These are phyloP conservation scores for Metschnikowia hibisci DNA, from an alignment of 805 yeast species.

Conservation along the genomic window DNA sequence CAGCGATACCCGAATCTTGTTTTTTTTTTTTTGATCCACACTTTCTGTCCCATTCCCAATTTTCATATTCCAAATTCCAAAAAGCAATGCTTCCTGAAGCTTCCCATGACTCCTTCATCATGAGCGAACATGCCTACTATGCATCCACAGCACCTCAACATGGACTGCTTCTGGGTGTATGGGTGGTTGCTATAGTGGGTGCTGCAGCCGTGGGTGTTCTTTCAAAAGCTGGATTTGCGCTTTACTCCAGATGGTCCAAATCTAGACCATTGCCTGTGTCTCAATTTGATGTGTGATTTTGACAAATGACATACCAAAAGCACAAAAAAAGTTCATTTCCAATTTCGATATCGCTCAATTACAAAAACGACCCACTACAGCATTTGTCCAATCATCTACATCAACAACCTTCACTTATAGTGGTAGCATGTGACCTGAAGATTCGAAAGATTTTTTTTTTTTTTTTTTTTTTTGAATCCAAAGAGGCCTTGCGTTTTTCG, in stretches of 20 bases:
- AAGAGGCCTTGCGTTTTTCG: too few species aligned
- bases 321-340: too few species aligned
- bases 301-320: too few species aligned
- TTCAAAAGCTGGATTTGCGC: neutral
- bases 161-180: neutral
- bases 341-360: too few species aligned
- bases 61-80: neutral
- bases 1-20: neutral
- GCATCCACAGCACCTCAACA: neutral
- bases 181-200: neutral
- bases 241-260: neutral
- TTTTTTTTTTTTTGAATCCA: too few species aligned
- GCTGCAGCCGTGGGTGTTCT: slow-evolving; percentile 1
- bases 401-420: too few species aligned
- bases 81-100: slow-evolving; percentile 13
- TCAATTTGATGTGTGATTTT: neutral
- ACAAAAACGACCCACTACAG: too few species aligned
- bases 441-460: too few species aligned
- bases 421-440: too few species aligned
- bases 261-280: neutral
- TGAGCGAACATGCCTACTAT: slow-evolving; percentile 18
- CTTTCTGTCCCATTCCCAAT: neutral
- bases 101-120: slow-evolving; percentile 8
- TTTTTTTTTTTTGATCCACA: neutral
- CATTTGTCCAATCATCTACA: too few species aligned